These are phyloP conservation scores for Flaveria robusta DNA, from an alignment of 129 eudicot genomes.

Conservation along the genomic window DNA sequence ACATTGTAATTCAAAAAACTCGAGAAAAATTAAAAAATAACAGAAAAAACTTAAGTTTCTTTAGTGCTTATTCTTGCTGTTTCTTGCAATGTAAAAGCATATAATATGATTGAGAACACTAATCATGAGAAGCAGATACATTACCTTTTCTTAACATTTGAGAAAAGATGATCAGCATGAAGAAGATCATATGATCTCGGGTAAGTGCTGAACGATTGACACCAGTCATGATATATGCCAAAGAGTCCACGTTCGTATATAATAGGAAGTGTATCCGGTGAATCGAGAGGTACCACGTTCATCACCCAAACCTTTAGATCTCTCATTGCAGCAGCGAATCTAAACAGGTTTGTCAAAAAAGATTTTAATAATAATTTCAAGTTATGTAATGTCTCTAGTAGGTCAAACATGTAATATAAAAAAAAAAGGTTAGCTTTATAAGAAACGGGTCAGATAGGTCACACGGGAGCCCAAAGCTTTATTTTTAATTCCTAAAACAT, in stretches of 20 bases:
- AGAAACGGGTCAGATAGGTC: not conserved
- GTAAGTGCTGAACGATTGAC: constrained; percentile 71
- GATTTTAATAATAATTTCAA: not conserved
- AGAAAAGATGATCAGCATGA: constrained; percentile 72
- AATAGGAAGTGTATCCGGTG: constrained; percentile 62
- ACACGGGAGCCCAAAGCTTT: not conserved
- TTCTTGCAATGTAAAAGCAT: not conserved
- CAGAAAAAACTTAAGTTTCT: too few relatives aligned
- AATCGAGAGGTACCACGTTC: constrained; percentile 63
- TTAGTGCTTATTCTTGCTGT: not conserved
- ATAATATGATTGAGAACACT: not conserved
- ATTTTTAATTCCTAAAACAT: not conserved
- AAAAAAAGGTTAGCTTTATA: not conserved
- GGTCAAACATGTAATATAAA: not conserved
- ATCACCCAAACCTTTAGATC: constrained; percentile 68
- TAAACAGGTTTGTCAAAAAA: constrained; percentile 13
- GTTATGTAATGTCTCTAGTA: not conserved
- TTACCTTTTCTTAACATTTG: constrained; percentile 63
- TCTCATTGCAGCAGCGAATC: constrained; percentile 69
- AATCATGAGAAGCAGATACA: not conserved
- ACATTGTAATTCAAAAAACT: too few relatives aligned
- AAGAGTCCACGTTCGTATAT: constrained; percentile 68
- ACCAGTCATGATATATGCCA: constrained; percentile 68
- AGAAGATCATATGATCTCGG: constrained; percentile 77
- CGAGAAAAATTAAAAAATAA: too few relatives aligned